Evolutionary conservation across 2,329 filamentous ascomycete species (phyloP).

Genomic region (Cytospora mali): DNA sequence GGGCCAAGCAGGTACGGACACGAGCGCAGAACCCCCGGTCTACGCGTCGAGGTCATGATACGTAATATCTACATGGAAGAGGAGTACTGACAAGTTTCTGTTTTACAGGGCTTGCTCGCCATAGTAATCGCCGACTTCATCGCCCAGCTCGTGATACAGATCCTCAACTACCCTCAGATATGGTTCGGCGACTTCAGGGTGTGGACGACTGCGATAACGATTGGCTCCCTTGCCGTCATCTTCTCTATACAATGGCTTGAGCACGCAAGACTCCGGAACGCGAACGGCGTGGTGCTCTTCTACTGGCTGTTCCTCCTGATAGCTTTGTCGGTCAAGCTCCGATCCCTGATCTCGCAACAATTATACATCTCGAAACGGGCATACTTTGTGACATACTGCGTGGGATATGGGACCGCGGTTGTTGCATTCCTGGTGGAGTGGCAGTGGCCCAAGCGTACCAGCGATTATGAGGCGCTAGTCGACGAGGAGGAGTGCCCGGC

Average conservation of each 20-base stretch:
- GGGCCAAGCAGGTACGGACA: slow-evolving; percentile 75
- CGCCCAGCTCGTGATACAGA: slow-evolving; percentile 76
- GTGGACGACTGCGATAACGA: slow-evolving; percentile 74
- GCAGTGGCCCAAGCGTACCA: slow-evolving; percentile 78
- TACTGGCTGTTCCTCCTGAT: slow-evolving; percentile 90
- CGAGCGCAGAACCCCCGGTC: neutral
- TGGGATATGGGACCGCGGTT: slow-evolving; percentile 70
- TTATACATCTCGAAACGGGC: slow-evolving; percentile 66
- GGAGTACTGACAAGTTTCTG: slow-evolving; percentile 25
- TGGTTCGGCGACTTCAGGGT: slow-evolving; percentile 85
- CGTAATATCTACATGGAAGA: neutral
- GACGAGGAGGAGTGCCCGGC: slow-evolving; percentile 69
- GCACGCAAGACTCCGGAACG: slow-evolving; percentile 78
- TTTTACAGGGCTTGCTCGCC: slow-evolving; percentile 58
- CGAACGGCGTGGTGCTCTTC: slow-evolving; percentile 86
- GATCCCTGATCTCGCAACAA: slow-evolving; percentile 80
- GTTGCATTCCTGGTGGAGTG: slow-evolving; percentile 81
- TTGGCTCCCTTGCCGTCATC: slow-evolving; percentile 73
- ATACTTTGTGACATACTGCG: slow-evolving; percentile 77
- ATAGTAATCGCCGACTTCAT: slow-evolving; percentile 69
- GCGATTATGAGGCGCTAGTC: slow-evolving; percentile 58
- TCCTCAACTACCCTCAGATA: slow-evolving; percentile 66
- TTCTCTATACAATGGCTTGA: slow-evolving; percentile 85
- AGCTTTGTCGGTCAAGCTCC: slow-evolving; percentile 77
- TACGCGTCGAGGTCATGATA: no score